Base-by-base conservation (phyloP, 345 rosid genomes). In the Diplotaxis tenuifolia region DNA sequence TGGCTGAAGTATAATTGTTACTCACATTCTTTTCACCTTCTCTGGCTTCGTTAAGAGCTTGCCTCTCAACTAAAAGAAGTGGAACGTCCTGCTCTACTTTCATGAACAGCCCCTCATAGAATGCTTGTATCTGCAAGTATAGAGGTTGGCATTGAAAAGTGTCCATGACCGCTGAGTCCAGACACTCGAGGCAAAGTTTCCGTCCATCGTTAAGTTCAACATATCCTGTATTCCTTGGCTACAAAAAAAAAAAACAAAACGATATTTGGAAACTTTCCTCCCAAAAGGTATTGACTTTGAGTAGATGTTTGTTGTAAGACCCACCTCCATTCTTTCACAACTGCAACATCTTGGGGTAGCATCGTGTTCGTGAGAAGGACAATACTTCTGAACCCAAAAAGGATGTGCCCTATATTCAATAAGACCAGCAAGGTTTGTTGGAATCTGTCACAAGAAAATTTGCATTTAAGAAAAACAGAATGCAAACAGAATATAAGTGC, bases 241-340 rank as follows among this genome's bases (percentile, higher is more conserved):
- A 86, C 83, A 67, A 69, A 47, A 50, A 12, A 36, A 38, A 12
- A 40, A 40, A 40, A 4, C 49, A 3, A 42, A 78, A 27, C n/a
- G n/a, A n/a, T n/a, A n/a, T 16, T 49, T 55, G 42, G 27, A 49
- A 68, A 70, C 61, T 2, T 55, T 73, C 40, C 55, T 7, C 19
- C 67, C 50, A 58, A 50, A 66, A 9, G 22, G n/a, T 49, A 65
- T 31, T 0, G 28, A 67, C 55, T 58, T 49, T 57, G 77, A 47
- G 8, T 8, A 34, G 16, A 23, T 21, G 50, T 59, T 23, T 65
- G 27, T 36, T 36, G 11, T 1, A 22, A 19, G 69, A 88, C 82
- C 73, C 69, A 96, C 99, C 98, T 96, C 99, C 99, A 96, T 89
- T 79, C 99, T 86, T 83, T 96, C 99, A 60, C 99, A 96, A 79